phyloP scores from a whole-genome alignment of 306 rosid species.

The Malus domestica region DNA sequence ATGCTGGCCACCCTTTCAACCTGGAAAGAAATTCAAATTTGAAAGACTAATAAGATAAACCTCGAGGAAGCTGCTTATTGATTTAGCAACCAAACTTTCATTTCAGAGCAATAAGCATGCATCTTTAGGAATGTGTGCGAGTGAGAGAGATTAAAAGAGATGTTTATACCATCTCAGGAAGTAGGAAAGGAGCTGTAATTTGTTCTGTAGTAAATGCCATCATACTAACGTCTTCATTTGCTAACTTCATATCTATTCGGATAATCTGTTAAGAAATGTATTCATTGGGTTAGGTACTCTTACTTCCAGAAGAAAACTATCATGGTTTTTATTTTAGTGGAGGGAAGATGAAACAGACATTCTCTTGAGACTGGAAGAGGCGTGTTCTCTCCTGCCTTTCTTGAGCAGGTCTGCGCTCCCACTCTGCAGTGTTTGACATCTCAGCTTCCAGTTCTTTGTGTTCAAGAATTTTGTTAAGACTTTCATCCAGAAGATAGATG shows the following conservation, averaged over 20 bases:
- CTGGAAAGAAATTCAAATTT: slow-evolving; percentile 28
- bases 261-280: slow-evolving; percentile 53
- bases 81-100: slow-evolving; percentile 4
- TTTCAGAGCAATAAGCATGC: not conserved
- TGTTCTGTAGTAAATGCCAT: slow-evolving; percentile 91
- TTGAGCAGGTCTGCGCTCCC: slow-evolving; percentile 86
- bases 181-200: slow-evolving; percentile 90
- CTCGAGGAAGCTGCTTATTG: not conserved
- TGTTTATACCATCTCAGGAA: slow-evolving; percentile 89
- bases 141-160: slow-evolving; percentile 3
- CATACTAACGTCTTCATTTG: slow-evolving; percentile 95
- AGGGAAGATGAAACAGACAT: slow-evolving; percentile 46
- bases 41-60: not conserved
- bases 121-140: not conserved
- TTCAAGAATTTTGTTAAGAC: slow-evolving; percentile 96
- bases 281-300: slow-evolving; percentile 19
- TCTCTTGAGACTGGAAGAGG: slow-evolving; percentile 90
- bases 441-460: slow-evolving; percentile 95
- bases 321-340: not conserved
- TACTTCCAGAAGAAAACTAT: slow-evolving; percentile 14
- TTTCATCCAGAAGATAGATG: slow-evolving; percentile 93
- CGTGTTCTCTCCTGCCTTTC: slow-evolving; percentile 99
- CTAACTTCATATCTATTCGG: slow-evolving; percentile 93
- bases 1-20: slow-evolving; percentile 98
- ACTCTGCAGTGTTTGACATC: slow-evolving; percentile 86